Base-by-base conservation (phyloP, 331 rosid species). In the Prunus yedoensis region DNA sequence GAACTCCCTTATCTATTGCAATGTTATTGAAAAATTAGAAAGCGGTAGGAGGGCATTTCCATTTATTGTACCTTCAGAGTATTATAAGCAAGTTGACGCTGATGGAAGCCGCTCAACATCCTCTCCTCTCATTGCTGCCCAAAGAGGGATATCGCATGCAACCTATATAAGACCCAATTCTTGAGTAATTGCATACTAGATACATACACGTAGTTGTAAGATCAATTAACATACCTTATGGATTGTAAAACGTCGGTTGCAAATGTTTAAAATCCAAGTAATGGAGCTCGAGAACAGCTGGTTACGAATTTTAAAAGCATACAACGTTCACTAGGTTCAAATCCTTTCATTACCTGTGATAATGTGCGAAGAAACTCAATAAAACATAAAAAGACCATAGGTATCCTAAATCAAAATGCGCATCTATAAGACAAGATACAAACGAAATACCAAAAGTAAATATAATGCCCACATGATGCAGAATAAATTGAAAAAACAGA, bases 101-200 rank as follows among this genome's bases (percentile, higher is more conserved):
- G 99, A 92, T 59, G 99, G 99, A 81, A 94, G 99, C 71, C 99
- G 87, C 32, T 94, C 96, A 20, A 92, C 97, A 81, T 94, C 99
- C 77, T 92, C 92, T 74, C 99, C 99, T 66, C 94, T 96, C 68
- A 95, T 79, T 71, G 97, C 79, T 20, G 97, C 97, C 97, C 97
- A 92, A 61, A 95, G 85, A 56, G 97, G 97, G 38, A 87, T 91
- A 82, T 89, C 95, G 35, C 97, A 88, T 57, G 91, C 89, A 82
- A 95, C 96, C 99, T 94, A 66, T 25, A 77, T 59, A 45, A 83
- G 71, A 61, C 70, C 47, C 68, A 68, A 82, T 62, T 45, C 50
- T 25, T 28, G 30, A 56, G 78, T 20, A 43, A 73, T 43, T 50
- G 11, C 35, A 18, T 14, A 10, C 13, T 7, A 54, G 43, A 7